A percentile compares a stretch with the other conserved stretches of the same genome.
phyloP scores from a whole-genome alignment of 371 early-diverging fungal genomes.

The Mortierella sp. region DNA sequence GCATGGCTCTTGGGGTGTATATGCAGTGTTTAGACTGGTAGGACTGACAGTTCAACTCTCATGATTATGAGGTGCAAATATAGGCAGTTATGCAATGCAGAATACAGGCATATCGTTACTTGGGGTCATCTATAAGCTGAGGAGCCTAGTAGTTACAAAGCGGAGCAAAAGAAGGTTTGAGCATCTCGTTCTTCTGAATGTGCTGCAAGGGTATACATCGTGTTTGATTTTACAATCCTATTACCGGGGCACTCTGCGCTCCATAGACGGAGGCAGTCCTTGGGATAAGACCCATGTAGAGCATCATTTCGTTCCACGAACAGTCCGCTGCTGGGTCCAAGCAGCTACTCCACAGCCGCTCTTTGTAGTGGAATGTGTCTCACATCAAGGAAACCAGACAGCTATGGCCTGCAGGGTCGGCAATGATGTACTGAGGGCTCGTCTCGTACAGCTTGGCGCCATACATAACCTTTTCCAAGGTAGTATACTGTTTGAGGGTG shows the following conservation, averaged over 20 bases:
- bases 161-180: background rate
- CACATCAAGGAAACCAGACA: constrained; percentile 30
- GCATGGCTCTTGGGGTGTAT: too few species aligned
- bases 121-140: background rate
- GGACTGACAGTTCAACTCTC: background rate
- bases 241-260: constrained; percentile 17
- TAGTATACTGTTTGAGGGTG: constrained; percentile 8
- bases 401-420: constrained; percentile 14
- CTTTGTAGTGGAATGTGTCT: constrained; percentile 41
- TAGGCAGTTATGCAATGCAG: too few species aligned
- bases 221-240: background rate
- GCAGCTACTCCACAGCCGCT: constrained; percentile 23
- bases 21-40: background rate
- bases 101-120: background rate
- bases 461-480: constrained; percentile 19
- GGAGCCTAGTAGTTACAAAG: background rate
- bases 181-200: background rate
- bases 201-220: background rate
- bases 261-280: constrained; percentile 28
- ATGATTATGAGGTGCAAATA: background rate
- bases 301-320: constrained; percentile 42
- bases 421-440: background rate
- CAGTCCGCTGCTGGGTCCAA: constrained; percentile 20
- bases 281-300: constrained; percentile 30
- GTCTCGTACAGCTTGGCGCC: constrained; percentile 7